Conservation (phyloP, 176 grass and related monocot genomes). For the Musa schizocarpa region DNA sequence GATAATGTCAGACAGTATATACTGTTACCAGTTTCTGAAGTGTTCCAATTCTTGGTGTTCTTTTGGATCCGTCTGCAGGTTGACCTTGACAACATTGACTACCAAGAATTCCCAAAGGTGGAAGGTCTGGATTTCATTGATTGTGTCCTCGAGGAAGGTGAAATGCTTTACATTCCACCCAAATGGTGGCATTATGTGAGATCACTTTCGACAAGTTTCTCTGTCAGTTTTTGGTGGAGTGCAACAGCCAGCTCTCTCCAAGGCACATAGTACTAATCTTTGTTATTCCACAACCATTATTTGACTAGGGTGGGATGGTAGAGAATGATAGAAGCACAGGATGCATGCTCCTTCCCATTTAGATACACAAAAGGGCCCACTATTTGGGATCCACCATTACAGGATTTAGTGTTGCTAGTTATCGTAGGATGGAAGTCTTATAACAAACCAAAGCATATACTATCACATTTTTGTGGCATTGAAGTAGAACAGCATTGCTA, state of each 20-base stretch:
- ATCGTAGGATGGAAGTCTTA: too few species aligned
- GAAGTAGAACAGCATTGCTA: too few species aligned
- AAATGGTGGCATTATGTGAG: constrained; percentile 98
- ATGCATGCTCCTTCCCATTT: not conserved
- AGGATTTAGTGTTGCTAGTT: not conserved
- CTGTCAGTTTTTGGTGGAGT: constrained; percentile 86
- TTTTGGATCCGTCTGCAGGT: constrained; percentile 48
- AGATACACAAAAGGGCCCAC: not conserved
- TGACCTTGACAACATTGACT: constrained; percentile 71
- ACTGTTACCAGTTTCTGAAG: not conserved
- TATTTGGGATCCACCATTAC: not conserved
- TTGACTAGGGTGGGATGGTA: not conserved
- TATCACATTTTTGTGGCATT: too few species aligned
- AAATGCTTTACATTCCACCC: constrained; percentile 88
- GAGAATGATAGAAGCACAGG: not conserved
- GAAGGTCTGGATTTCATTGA: constrained; percentile 66
- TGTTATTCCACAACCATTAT: not conserved
- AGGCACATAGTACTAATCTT: constrained; percentile 17
- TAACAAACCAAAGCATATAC: too few species aligned
- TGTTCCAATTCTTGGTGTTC: constrained; percentile 10
- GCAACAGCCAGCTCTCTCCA: constrained; percentile 23
- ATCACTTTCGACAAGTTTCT: constrained; percentile 84
- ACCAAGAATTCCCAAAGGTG: constrained; percentile 37
- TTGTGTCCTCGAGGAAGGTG: constrained; percentile 78
- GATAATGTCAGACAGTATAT: not conserved